Conservation (phyloP, 495 filamentous ascomycete genomes). For the Stereocaulon alpinum region DNA sequence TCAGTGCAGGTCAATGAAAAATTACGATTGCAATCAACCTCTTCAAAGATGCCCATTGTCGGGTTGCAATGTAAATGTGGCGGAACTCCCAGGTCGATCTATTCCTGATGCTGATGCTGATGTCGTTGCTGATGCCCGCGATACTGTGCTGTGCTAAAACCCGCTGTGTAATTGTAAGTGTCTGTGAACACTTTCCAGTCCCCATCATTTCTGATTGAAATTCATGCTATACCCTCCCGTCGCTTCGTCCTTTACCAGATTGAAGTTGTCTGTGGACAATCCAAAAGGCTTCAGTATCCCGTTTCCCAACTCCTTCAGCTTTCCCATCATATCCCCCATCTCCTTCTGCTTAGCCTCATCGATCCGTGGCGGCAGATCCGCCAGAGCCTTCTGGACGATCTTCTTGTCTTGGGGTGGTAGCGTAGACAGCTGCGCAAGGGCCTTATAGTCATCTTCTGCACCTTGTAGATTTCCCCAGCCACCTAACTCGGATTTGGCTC, state of each 20-base stretch:
- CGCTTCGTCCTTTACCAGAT: slow-evolving; percentile 81
- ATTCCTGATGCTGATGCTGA: background rate
- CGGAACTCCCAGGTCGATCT: no score
- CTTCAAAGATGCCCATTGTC: no score
- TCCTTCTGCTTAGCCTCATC: slow-evolving; percentile 73
- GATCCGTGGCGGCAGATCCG: slow-evolving; percentile 51
- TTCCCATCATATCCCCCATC: slow-evolving; percentile 92
- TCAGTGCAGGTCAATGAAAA: background rate
- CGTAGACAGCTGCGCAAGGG: slow-evolving; percentile 22
- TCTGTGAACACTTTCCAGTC: background rate
- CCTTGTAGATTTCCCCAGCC: slow-evolving; percentile 76
- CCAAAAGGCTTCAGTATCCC: slow-evolving; percentile 88
- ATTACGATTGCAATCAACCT: no score
- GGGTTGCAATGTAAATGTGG: no score
- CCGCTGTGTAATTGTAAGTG: no score
- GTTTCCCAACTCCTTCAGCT: slow-evolving; percentile 88
- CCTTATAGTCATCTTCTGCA: slow-evolving; percentile 48
- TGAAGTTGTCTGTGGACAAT: slow-evolving; percentile 83
- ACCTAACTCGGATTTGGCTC: slow-evolving; percentile 56
- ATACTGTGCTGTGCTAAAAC: background rate
- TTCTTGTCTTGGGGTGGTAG: slow-evolving; percentile 54
- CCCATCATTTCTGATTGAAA: slow-evolving; percentile 43
- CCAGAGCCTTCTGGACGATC: slow-evolving; percentile 54
- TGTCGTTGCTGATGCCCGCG: background rate
- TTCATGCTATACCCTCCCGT: slow-evolving; percentile 90